A percentile compares a stretch with the other conserved stretches of the same genome.
These are phyloP conservation scores for Plasmopara halstedii DNA, from an alignment of 352 stramenopile species.

Conservation along the genomic window DNA sequence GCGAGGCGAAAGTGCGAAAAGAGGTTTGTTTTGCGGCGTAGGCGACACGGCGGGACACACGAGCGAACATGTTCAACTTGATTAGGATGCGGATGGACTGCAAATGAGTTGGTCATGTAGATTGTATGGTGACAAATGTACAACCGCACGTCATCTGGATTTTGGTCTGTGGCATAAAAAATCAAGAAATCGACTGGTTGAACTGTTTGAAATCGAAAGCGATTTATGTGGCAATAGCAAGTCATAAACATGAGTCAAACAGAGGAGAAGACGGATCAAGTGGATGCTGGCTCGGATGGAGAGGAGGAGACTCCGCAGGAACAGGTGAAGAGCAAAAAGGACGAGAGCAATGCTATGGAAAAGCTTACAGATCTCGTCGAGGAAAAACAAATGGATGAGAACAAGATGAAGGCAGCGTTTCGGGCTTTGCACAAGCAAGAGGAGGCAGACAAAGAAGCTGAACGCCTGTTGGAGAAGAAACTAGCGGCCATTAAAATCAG, in stretches of 20 bases:
- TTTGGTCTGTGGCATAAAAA: not conserved
- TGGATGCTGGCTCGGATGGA: constrained; percentile 41
- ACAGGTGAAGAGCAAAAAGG: constrained; percentile 68
- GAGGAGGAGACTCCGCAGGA: constrained; percentile 45
- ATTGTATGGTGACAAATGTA: not conserved
- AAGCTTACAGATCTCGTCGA: constrained; percentile 82
- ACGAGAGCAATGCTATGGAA: constrained; percentile 74
- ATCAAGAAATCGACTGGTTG: constrained; percentile 2
- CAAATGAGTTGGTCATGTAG: too few species aligned
- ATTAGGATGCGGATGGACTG: too few species aligned
- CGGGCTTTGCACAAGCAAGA: constrained; percentile 68
- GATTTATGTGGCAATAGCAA: not conserved
- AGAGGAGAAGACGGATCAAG: constrained; percentile 30
- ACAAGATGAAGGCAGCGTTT: constrained; percentile 85
- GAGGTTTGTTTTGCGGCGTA: constrained; percentile 52
- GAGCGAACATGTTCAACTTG: constrained; percentile 65
- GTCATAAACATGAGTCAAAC: constrained; percentile 14
- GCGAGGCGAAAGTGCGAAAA: constrained; percentile 43
- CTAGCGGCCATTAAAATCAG: constrained; percentile 72
- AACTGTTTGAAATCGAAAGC: too few species aligned
- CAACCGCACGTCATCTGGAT: too few species aligned
- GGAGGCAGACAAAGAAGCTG: constrained; percentile 75
- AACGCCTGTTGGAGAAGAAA: constrained; percentile 69
- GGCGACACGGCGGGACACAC: constrained; percentile 56
- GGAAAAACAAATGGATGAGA: constrained; percentile 84